Conservation (phyloP, 805 yeast genomes). For the Naumovozyma dairenensis region DNA sequence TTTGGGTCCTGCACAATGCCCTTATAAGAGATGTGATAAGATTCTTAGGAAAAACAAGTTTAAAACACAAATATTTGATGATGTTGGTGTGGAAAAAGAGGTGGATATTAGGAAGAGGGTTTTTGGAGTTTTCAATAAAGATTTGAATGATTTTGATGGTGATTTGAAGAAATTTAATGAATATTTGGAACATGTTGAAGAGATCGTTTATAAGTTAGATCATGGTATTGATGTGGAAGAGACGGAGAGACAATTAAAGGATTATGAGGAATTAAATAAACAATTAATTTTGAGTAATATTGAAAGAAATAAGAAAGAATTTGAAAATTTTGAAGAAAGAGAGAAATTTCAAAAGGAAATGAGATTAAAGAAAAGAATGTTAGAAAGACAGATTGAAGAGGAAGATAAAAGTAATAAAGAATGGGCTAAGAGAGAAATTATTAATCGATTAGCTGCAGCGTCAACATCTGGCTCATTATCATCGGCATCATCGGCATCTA, state of each 20-base stretch:
- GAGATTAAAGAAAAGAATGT: conserved; percentile 36
- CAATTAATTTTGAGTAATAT: conserved; percentile 69
- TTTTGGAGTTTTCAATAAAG: conserved; percentile 66
- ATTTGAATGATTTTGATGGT: conserved; percentile 57
- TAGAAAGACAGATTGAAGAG: conserved; percentile 58
- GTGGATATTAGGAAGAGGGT: conserved; percentile 83
- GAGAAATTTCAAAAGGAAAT: conserved; percentile 66
- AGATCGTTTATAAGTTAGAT: conserved; percentile 64
- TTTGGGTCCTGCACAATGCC: conserved; percentile 94
- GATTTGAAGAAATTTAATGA: conserved; percentile 52
- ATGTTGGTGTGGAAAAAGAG: conserved; percentile 80
- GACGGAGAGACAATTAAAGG: conserved; percentile 54
- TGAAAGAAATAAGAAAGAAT: conserved; percentile 60
- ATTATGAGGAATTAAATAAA: conserved; percentile 65
- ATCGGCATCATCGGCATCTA: too few relatives aligned
- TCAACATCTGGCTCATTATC: too few relatives aligned
- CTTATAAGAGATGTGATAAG: conserved; percentile 84
- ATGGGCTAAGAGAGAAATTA: conserved; percentile 45
- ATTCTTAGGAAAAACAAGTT: conserved; percentile 79
- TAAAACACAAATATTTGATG: conserved; percentile 89
- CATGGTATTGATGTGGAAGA: conserved; percentile 59
- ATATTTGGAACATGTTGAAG: conserved; percentile 79
- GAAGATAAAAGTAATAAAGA: conserved; percentile 47
- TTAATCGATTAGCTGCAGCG: conserved; percentile 44
- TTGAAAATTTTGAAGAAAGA: conserved; percentile 48